Evolutionary conservation across 805 yeast genomes (phyloP), one percentile per base, ranked within the genome.

Genomic region (Pichia sporocuriosa): DNA sequence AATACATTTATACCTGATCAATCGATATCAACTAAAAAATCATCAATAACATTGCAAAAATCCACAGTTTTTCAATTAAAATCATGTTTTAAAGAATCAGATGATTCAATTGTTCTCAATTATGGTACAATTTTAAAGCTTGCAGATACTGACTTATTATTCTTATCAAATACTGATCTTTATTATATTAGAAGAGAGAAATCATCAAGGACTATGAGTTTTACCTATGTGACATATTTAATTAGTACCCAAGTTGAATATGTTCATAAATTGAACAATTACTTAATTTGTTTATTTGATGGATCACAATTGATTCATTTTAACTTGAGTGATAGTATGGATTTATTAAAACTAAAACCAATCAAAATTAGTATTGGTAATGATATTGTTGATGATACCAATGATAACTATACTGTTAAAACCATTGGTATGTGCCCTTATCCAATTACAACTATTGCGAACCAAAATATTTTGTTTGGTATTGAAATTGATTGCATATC

Each of bases 381-480:
- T 47, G 64, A 61, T 32, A 48, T 51, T 10, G 32, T 20, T n/a
- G 29, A 30, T 6, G 31, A 25, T 17, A 6, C 11, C 2, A 34
- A 33, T 6, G 29, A 17, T 16, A 17, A 16, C 13, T 45, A 40
- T 19, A 35, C 45, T 12, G 49, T 60, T 3, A 51, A 60, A 20
- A 53, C 59, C 3, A 56, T 56, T 30, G 65, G 64, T 4, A 53
- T 65, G 43, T 42, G 69, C 24, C 62, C 71, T n/a, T 75, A 74
- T 51, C 81, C 81, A 0, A 55, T 75, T 19, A 67, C 74, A 4
- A 59, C 70, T 26, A 58, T 72, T 27, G 47, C 62, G n/a, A 65
- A 62, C 27, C 71, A 73, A 42, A 78, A 77, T 26, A 58, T 72
- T 37, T 57, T 74, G 7, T 61, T 71, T 39, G 75, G 79, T 5